Base-by-base conservation (phyloP, 1,284 basidiomycete genomes). In the Microbotryum intermedium region DNA sequence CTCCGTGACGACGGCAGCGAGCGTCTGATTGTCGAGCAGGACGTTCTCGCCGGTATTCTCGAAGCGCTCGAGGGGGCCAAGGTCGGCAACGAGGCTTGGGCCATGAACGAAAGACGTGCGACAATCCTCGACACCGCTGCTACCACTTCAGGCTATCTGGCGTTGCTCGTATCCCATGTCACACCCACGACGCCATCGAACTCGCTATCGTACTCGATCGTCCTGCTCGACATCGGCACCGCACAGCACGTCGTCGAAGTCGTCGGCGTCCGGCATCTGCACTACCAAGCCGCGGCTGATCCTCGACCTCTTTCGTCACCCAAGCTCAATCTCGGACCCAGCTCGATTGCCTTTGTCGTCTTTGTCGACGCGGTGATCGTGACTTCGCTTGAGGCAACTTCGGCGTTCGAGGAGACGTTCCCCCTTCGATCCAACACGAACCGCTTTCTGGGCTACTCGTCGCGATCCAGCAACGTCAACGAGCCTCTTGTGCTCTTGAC, bases 331-430 rank as follows among this genome's bases (percentile, higher is more conserved):
- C 65, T 77, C 39, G 49, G 58, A 1, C 26, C 57, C 9, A 69
- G 68, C 6, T 69, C 71, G 39, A 72, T 71, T 8, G 75, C 74
- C 6, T 77, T 78, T 57, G 70, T 77, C 43, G 68, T 71, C 20
- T 77, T 78, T 46, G 69, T 74, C 10, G 72, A 74, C 44, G 70
- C 70, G 5, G 69, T 78, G 20, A 70, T 78, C 21, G 64, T 75
- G 53, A 60, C 73, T 3, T 75, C 75, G 1, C 62, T 76, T 5
- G 60, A 50, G 6, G 34, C 51, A 7, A 55, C 59, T 11, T 59
- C 58, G 1, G 23, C 66, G 0, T 73, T 75, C 39, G 74, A 77
- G 47, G 75, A 76, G 51, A 60, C 67, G 13, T 66, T 77, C 55
- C 65, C 68, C 20, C 71, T 77, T 47, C 72, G 72, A 50, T 67